Base-by-base conservation (phyloP, 345 rosid species). In the Crucihimalaya himalaica region DNA sequence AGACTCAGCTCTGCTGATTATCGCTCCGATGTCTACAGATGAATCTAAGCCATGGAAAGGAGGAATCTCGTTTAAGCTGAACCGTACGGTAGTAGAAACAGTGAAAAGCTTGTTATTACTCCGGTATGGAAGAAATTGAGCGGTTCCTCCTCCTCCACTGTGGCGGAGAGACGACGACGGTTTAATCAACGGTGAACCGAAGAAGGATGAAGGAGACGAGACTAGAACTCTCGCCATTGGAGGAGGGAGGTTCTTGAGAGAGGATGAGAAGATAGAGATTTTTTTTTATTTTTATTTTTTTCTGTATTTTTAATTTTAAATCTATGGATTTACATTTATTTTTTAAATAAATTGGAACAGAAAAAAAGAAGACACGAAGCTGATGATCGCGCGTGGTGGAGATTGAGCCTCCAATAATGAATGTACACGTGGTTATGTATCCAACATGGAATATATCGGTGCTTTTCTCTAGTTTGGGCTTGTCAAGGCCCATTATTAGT, bases 171-270 rank as follows among this genome's bases (percentile, higher is more conserved):
- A 73, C 10, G 70, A 62, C 1, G 70, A 66, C 20, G 84, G 51
- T 57, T 57, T 80, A 9, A 83, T 85, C 10, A 87, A 81, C 5
- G 87, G 80, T 2, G 84, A 60, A 37, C 91, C 91, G 72, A 87
- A 53, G 89, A 95, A 88, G 25, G 89, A 74, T 7, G 96, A 87
- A 12, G 92, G 80, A 64, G 80, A 88, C 62, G 96, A 92, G 79
- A 95, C 86, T 32, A 92, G 81, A 61, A 86, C 79, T 77, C 86
- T 88, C 85, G 97, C 96, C 99, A 92, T 94, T 83, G 78, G 58
- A 13, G 48, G 48, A 23, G 66, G 48, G 48, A 23, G 66, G 32
- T 15, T 4, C 15, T 31, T 35, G 42, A 12, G 56, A 43, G 50
- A 12, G 70, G 72, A 37, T 52, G 79, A 63, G 81, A 58, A 59